Evolutionary conservation across 768 basidiomycete genomes (phyloP), one percentile per base, ranked within the genome.

Genomic region (Tylopilus rubrobrunneus): DNA sequence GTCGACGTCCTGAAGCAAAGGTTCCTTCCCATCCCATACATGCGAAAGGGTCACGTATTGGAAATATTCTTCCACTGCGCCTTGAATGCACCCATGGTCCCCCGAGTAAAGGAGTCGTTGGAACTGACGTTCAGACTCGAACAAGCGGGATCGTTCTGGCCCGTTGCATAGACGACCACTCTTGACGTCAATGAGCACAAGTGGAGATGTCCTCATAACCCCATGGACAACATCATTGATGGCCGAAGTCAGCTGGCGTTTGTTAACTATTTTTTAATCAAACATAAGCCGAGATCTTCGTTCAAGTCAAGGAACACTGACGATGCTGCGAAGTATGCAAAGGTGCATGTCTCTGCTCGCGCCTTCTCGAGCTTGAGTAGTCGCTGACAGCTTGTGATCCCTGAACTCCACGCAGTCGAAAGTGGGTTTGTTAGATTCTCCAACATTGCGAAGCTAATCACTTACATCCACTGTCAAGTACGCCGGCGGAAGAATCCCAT

Each of bases 11-110:
- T 57, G 29, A n/a, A 57, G 54, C n/a, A n/a, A 23, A 1, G 56
- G 55, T 14, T 61, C 60, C 1, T 47, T n/a, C 17, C 56, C 59
- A 9, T 49, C 23, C 59, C 59, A 60, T 8, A 53, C 49, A n/a
- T 60, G 59, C 14, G 59, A 60, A 4, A 60, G 28, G 27, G 45
- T 53, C 25, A 56, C 53, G 29, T 56, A 60, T 48, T 41, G 37
- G 17, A 60, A 52, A 19, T 53, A 60, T n/a, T 29, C 17, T 17
- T 8, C 45, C 33, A 48, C 49, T 6, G 53, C 57, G 9, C 6
- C 17, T 14, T 7, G 43, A 28, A 61, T 53, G 4, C 34, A 46
- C 23, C 14, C 5, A 15, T 42, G 23, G 42, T 61, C 34, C 36
- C 34, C 48, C 4, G 58, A 61, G 5, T 52, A 51, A n/a, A 60